These are phyloP conservation scores for Suillus paluster DNA, from an alignment of 768 basidiomycete species.

Conservation along the genomic window DNA sequence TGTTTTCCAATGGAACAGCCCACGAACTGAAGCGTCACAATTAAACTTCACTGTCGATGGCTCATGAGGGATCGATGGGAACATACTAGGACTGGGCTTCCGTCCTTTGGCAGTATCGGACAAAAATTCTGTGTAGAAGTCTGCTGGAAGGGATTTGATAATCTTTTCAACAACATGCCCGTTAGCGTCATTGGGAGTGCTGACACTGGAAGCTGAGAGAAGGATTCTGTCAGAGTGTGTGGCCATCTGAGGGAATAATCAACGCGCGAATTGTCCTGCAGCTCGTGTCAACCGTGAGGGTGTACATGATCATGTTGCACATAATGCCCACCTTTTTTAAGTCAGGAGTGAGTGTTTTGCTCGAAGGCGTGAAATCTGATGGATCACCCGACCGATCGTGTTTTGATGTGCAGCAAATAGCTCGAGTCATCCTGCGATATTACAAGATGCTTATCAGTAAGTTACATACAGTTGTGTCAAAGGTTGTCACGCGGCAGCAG, in stretches of 20 bases:
- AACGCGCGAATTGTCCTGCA: background rate
- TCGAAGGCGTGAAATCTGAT: background rate
- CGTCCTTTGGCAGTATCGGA: constrained; percentile 65
- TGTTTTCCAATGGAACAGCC: constrained; percentile 77
- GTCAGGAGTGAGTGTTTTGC: background rate
- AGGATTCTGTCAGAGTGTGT: constrained; percentile 11
- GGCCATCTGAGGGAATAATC: background rate
- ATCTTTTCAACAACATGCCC: background rate
- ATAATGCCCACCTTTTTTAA: background rate
- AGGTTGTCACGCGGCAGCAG: no score
- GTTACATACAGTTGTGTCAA: no score
- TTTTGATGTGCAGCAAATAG: background rate
- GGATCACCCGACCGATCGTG: background rate
- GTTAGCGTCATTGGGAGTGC: background rate
- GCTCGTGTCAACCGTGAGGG: background rate
- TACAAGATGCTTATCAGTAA: background rate
- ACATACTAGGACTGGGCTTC: constrained; percentile 66
- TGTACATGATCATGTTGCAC: background rate
- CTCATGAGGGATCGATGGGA: background rate
- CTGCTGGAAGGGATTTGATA: constrained; percentile 45
- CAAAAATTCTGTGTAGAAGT: constrained; percentile 62
- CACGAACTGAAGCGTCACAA: constrained; percentile 49
- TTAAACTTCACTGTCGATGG: constrained; percentile 8
- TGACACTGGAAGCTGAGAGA: background rate
- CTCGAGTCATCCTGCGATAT: background rate